Conservation (phyloP, 2,329 filamentous ascomycete genomes). For the Decorospora gaudefroyi region DNA sequence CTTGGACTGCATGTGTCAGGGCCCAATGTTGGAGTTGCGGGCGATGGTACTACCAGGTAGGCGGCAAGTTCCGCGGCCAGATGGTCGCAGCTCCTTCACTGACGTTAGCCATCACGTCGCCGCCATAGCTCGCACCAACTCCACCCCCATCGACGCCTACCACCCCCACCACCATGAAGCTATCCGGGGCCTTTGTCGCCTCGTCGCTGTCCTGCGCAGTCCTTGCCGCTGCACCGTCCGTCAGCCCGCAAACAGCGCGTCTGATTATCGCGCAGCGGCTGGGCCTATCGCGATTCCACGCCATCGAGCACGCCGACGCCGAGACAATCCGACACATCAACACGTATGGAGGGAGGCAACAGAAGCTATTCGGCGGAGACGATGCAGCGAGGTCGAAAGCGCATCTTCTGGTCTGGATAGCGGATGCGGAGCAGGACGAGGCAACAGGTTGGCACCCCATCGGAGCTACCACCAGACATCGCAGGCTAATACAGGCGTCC, state of each 20-base stretch:
- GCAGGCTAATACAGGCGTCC: conserved; percentile 21
- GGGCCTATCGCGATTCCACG: conserved; percentile 56
- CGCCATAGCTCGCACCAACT: conserved; percentile 28
- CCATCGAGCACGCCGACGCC: conserved; percentile 47
- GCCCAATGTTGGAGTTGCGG: background rate
- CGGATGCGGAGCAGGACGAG: conserved; percentile 45
- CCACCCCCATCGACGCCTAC: conserved; percentile 34
- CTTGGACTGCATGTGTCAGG: background rate
- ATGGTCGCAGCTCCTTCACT: conserved; percentile 23
- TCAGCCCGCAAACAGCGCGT: conserved; percentile 53
- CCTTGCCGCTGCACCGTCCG: conserved; percentile 38
- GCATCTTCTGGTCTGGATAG: conserved; percentile 48
- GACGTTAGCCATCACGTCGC: conserved; percentile 34
- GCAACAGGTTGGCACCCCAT: conserved; percentile 37
- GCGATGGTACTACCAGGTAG: background rate
- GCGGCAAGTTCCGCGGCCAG: conserved; percentile 19
- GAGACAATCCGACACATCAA: conserved; percentile 54
- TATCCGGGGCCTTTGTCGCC: conserved; percentile 47
- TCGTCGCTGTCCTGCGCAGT: conserved; percentile 49
- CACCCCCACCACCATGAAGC: conserved; percentile 53
- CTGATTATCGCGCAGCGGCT: conserved; percentile 57
- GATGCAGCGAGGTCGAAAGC: conserved; percentile 26
- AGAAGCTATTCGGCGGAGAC: conserved; percentile 49
- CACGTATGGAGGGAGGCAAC: conserved; percentile 49
- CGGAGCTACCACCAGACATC: background rate